Evolutionary conservation across 2,329 filamentous ascomycete genomes (phyloP), one percentile per base, ranked within the genome.

Genomic region (Alternaria viburni): DNA sequence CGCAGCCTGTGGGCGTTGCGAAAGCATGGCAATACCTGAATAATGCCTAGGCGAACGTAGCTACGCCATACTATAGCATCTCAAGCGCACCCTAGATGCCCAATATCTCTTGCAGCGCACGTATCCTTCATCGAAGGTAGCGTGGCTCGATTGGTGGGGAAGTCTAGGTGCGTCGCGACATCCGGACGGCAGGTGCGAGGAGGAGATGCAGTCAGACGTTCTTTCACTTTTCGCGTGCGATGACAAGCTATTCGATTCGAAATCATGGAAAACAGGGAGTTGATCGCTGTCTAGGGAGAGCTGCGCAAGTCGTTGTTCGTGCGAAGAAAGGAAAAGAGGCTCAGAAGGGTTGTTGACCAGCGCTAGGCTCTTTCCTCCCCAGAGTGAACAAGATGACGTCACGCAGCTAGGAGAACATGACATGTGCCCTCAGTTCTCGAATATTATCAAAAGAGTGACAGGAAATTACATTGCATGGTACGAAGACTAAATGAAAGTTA

Each of bases 391-490:
- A 25, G 7, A 41, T 41, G 4, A 41, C 32, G 15, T 41, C 32
- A n/a, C 32, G 32, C 32, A 41, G 4, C 32, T n/a, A 1, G 8
- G 15, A n/a, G 32, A 41, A 41, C 15, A 41, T 4, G 1, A 36
- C 8, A 36, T 36, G 0, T 1, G 0, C 4, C 15, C 32, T 4
- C 13, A 15, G 3, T 13, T 13, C 6, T 32, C 3, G 32, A n/a
- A n/a, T n/a, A 36, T n/a, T 10, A 41, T n/a, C 2, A n/a, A 4
- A 41, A 41, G 15, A n/a, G 36, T 41, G 15, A 3, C 8, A 17
- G 9, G 36, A 2, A 0, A 11, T 10, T 6, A 1, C 5, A 17
- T 1, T 10, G 8, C 1, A 11, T 3, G 3, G 0, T 17, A 41
- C 5, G 10, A 4, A 2, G 15, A 41, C 36, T 17, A 0, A 2